Evolutionary conservation across 2,329 filamentous ascomycete species (phyloP), one percentile per base, ranked within the genome.

Genomic region (Pestalotiopsis sp.): DNA sequence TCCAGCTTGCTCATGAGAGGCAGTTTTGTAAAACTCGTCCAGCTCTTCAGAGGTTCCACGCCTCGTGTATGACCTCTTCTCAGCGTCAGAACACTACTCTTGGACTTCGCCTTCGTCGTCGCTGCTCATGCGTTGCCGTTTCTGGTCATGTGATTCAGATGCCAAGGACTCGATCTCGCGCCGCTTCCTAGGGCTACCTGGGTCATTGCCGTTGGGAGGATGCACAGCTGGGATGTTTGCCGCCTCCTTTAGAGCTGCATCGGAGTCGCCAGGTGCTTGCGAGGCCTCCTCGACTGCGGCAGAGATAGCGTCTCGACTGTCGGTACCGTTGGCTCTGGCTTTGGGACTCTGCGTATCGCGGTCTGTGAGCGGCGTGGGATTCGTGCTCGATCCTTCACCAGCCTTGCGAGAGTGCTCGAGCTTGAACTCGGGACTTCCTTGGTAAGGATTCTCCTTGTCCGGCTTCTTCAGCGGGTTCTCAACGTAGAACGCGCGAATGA

Each of bases 401-500:
- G 84, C 82, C 38, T 87, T 81, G 63, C 87, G 81, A 2, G 88
- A 89, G 67, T 82, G 85, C 73, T 89, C 87, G 58, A 90, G 81
- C 69, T 83, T 82, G 72, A 89, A 90, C 9, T 83, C 82, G 11
- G 88, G 87, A 39, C 87, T 89, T 45, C 79, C 79, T 49, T 78
- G 84, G 76, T 79, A 86, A 69, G 75, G 85, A 65, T 85, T 82
- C 72, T 88, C 86, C 73, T 85, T 82, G 12, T 59, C 57, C 4
- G 59, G n/a, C 78, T 88, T 89, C 71, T 83, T 82, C 68, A 90
- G 82, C 61, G 89, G 89, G 77, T 91, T 91, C 77, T 91, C 88
- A 57, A 80, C 82, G 77, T 90, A 91, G 74, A 91, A 91, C 70
- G 88, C 89, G 45, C 90, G 88, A 84, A 98, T 92, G 66, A 93